Evolutionary conservation across 75 land plant genomes (phyloP).

Genomic region (Gnetum montanum): DNA sequence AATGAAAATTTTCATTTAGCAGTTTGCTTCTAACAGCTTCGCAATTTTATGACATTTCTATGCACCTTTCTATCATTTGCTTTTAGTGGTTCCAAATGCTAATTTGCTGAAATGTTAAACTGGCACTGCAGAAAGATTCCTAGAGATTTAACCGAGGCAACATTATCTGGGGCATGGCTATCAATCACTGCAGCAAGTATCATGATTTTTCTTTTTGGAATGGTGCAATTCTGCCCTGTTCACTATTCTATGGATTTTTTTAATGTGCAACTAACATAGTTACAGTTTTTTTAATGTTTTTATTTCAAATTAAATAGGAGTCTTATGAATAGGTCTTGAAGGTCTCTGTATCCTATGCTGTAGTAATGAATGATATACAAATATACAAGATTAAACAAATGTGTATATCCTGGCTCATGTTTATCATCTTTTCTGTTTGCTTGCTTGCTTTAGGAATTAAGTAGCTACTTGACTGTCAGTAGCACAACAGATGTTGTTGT

Average conservation of each 20-base stretch:
- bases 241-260: too few species aligned
- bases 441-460: constrained; percentile 91
- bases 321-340: neutral
- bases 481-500: constrained; percentile 80
- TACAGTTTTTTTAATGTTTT: neutral
- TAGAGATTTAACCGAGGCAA: constrained; percentile 97
- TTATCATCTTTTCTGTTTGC: too few species aligned
- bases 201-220: constrained; percentile 95
- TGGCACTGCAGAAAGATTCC: constrained; percentile 88
- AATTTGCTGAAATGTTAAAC: neutral
- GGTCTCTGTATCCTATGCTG: too few species aligned
- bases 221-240: too few species aligned
- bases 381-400: too few species aligned
- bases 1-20: neutral
- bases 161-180: constrained; percentile 96
- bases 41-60: neutral
- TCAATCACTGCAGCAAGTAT: constrained; percentile 83
- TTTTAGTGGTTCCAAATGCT: neutral
- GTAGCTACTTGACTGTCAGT: constrained; percentile 54
- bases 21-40: neutral
- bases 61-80: neutral
- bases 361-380: too few species aligned
- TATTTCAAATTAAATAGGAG: neutral
- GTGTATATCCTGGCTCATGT: too few species aligned
- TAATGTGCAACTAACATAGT: neutral